Conservation (phyloP, 2,329 filamentous ascomycete genomes). For the Exophiala oligosperma region DNA sequence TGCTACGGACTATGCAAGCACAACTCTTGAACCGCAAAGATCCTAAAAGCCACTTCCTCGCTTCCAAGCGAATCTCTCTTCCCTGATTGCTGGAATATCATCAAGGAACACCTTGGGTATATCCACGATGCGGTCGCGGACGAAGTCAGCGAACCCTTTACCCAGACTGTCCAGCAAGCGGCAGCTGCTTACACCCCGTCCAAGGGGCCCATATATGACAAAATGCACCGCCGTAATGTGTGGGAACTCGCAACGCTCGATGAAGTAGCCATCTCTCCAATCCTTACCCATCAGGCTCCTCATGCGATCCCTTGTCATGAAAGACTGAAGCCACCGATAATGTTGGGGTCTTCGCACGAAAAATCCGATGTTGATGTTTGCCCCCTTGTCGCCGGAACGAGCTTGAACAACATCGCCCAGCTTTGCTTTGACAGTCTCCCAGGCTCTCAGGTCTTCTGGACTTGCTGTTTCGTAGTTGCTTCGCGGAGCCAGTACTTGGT, state of each 20-base stretch:
- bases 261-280: slow-evolving; percentile 42
- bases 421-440: slow-evolving; percentile 30
- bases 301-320: slow-evolving; percentile 42
- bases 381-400: slow-evolving; percentile 44
- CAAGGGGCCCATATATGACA: slow-evolving; percentile 50
- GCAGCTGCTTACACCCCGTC: slow-evolving; percentile 50
- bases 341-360: slow-evolving; percentile 32
- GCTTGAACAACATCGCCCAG: slow-evolving; percentile 47
- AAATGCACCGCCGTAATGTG: slow-evolving; percentile 51
- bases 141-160: slow-evolving; percentile 56
- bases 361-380: slow-evolving; percentile 44
- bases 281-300: slow-evolving; percentile 46
- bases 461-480: slow-evolving; percentile 16
- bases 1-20: no score
- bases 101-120: slow-evolving; percentile 32
- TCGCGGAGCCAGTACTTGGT: slow-evolving; percentile 20
- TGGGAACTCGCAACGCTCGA: slow-evolving; percentile 51
- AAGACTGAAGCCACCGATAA: slow-evolving; percentile 40
- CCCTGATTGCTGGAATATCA: neutral
- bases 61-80: no score
- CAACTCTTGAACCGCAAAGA: no score
- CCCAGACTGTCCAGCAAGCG: slow-evolving; percentile 50
- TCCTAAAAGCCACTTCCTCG: no score
- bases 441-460: slow-evolving; percentile 17
- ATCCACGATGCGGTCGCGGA: slow-evolving; percentile 45